These are phyloP conservation scores for Gracilaria gracilis DNA, from an alignment of 23 red algal genomes.

Conservation along the genomic window DNA sequence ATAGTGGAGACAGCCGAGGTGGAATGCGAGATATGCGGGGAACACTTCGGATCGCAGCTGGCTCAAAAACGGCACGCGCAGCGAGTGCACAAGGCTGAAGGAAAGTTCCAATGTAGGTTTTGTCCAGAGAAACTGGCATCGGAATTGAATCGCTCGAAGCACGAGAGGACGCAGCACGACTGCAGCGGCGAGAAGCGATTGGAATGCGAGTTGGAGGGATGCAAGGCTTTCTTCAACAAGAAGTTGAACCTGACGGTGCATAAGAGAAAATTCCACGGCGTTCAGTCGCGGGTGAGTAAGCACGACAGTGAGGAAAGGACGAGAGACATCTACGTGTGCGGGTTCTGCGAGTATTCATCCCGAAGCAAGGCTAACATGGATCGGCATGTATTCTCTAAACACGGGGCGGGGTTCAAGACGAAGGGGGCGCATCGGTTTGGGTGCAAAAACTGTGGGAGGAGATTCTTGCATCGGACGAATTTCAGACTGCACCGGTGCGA, in stretches of 20 bases:
- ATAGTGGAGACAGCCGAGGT: not conserved
- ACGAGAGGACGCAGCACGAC: constrained; percentile 7
- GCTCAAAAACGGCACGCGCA: not conserved
- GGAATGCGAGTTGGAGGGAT: not conserved
- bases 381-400: not conserved
- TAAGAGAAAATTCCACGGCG: not conserved
- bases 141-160: not conserved
- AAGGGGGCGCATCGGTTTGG: not conserved
- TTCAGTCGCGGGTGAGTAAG: not conserved
- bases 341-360: not conserved
- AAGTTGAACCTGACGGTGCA: not conserved
- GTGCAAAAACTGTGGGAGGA: not conserved
- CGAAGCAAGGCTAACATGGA: not conserved
- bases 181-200: not conserved
- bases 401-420: not conserved
- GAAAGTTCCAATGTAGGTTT: not conserved
- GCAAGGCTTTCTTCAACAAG: not conserved
- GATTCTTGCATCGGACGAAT: not conserved
- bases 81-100: not conserved
- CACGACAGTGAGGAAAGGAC: not conserved
- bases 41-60: not conserved
- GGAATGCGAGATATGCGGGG: not conserved
- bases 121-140: not conserved
- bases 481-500: not conserved
- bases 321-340: not conserved